phyloP scores from a whole-genome alignment of 2,329 filamentous ascomycete species.

The Fusarium odoratissimum region DNA sequence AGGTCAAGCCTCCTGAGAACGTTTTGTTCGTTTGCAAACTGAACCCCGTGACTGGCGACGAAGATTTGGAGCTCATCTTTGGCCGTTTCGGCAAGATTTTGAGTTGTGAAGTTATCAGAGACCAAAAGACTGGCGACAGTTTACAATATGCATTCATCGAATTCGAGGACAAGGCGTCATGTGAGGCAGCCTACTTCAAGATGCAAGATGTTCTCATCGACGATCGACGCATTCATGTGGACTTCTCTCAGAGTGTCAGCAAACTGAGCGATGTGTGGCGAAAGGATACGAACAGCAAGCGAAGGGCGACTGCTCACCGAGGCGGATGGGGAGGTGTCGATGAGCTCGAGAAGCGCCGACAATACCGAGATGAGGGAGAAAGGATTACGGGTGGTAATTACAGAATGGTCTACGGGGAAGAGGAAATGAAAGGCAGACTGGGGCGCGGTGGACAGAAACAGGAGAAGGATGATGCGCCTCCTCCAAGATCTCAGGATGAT shows the following conservation, averaged over 20 bases:
- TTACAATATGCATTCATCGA: conserved; percentile 98
- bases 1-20: conserved; percentile 97
- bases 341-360: conserved; percentile 87
- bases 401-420: conserved; percentile 83
- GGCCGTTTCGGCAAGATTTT: conserved; percentile 95
- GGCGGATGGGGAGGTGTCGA: conserved; percentile 93
- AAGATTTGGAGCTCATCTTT: conserved; percentile 95
- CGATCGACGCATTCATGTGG: conserved; percentile 96
- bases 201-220: conserved; percentile 99
- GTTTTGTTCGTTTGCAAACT: conserved; percentile 98
- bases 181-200: conserved; percentile 96
- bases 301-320: conserved; percentile 64
- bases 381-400: conserved; percentile 65
- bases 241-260: conserved; percentile 95
- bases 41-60: conserved; percentile 94
- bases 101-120: conserved; percentile 95
- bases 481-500: conserved; percentile 10
- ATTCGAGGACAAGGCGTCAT: conserved; percentile 91
- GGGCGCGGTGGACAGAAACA: conserved; percentile 53
- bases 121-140: conserved; percentile 93
- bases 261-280: conserved; percentile 93
- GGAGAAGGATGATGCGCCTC: conserved; percentile 29
- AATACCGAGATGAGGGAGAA: conserved; percentile 80
- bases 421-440: conserved; percentile 69
- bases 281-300: conserved; percentile 84